Evolutionary conservation across 2,329 filamentous ascomycete species (phyloP), one percentile per base, ranked within the genome.

Genomic region (Pseudogymnoascus sp.): DNA sequence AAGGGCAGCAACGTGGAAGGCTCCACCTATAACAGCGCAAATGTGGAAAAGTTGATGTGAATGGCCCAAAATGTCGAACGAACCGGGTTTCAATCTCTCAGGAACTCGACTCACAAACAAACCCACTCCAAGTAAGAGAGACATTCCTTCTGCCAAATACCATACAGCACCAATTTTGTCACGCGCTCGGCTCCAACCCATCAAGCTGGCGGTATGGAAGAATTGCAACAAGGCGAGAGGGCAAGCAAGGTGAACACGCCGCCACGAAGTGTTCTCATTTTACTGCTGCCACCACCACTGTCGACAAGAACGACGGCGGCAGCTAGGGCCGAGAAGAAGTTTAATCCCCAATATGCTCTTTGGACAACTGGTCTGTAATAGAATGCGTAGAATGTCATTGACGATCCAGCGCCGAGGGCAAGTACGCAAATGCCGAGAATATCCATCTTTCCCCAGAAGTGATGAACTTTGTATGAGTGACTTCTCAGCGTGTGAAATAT

Each of bases 41-140:
- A 76, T 65, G 60, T 79, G 77, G 60, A 79, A 79, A 6, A 79
- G 72, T 63, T 79, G 77, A 62, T 79, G 77, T 12, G 77, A 79
- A 3, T 73, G 72, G 14, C 76, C 75, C 64, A 70, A 75, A 32
- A 77, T 73, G 65, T 79, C 77, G 66, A 79, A 79, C 7, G 61
- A 69, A 2, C 75, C 77, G 1, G 77, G 77, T 16, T 65, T 70
- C 57, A 73, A 66, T 28, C 70, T 70, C 66, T 80, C 77, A 1
- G 78, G 77, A 57, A 79, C 74, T 47, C 74, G 70, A 7, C 70
- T 73, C 76, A 78, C 58, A n/a, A 39, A 9, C 34, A 18, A 38
- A 18, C 59, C 16, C 2, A 68, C 66, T 6, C 66, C 65, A 43
- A 64, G 28, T 11, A 67, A 35, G 32, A 64, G 59, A 47, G 59